These are phyloP conservation scores for Candolleomyces efflorescens DNA, from an alignment of 768 basidiomycete genomes.

Conservation along the genomic window DNA sequence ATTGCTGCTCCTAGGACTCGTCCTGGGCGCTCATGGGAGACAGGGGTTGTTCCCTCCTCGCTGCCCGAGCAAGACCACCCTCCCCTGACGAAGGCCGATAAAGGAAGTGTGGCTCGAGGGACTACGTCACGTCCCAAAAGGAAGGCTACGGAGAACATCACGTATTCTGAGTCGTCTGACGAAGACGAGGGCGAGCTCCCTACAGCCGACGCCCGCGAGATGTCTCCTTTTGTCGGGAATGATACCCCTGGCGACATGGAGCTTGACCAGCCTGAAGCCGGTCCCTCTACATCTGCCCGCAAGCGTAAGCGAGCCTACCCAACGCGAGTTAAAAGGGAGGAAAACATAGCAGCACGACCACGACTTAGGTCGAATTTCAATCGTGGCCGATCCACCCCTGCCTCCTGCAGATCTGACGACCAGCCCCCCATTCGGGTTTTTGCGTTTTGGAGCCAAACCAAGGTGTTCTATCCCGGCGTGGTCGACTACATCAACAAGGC, in stretches of 20 bases:
- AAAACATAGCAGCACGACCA: conserved; percentile 23
- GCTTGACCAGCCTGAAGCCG: conserved; percentile 7
- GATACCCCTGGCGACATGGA: conserved; percentile 8
- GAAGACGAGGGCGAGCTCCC: conserved; percentile 27
- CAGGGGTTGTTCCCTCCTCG: conserved; percentile 51
- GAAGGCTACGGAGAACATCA: background rate
- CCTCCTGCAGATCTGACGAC: conserved; percentile 15
- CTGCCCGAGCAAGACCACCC: conserved; percentile 47
- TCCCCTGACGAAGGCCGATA: background rate
- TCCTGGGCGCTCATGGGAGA: conserved; percentile 27
- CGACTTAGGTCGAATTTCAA: conserved; percentile 32
- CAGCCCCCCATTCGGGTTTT: conserved; percentile 58
- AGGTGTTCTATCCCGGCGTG: conserved; percentile 55
- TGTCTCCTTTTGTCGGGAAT: background rate
- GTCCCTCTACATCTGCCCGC: background rate
- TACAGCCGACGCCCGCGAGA: background rate
- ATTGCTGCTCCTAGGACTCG: background rate
- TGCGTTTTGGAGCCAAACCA: conserved; percentile 52
- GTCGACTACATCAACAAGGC: conserved; percentile 34
- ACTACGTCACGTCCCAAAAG: background rate
- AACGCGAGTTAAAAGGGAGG: conserved; percentile 12
- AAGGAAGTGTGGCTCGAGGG: conserved; percentile 2
- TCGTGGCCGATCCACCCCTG: conserved; percentile 34
- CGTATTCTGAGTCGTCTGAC: background rate
- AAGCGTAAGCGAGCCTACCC: conserved; percentile 16